These are phyloP conservation scores for Podospora appendiculata DNA, from an alignment of 495 filamentous ascomycete genomes.

Conservation along the genomic window DNA sequence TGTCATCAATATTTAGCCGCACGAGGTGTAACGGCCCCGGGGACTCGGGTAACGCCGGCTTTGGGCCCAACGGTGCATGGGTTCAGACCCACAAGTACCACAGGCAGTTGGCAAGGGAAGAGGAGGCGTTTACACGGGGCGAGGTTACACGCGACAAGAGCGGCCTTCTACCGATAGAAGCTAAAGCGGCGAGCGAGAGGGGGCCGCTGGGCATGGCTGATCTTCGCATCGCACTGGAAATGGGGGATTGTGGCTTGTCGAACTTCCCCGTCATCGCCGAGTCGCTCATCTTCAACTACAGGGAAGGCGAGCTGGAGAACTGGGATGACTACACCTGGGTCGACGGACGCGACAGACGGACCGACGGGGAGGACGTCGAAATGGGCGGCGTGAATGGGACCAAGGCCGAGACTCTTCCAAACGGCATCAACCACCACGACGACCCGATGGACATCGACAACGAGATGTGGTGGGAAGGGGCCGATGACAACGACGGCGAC, in stretches of 20 bases:
- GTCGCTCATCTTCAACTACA: conserved; percentile 61
- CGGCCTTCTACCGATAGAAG: conserved; percentile 70
- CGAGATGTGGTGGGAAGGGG: conserved; percentile 69
- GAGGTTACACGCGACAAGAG: conserved; percentile 60
- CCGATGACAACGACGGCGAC: conserved; percentile 48
- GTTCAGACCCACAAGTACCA: conserved; percentile 76
- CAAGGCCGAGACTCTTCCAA: conserved; percentile 17
- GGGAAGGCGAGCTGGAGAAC: conserved; percentile 69
- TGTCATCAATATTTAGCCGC: conserved; percentile 69
- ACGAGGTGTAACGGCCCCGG: conserved; percentile 72
- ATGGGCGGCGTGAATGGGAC: conserved; percentile 27
- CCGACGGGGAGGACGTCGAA: conserved; percentile 17
- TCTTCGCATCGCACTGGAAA: conserved; percentile 62
- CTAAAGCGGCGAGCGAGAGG: conserved; percentile 58
- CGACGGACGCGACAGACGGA: conserved; percentile 24
- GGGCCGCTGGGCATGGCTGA: conserved; percentile 70
- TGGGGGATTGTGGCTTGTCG: conserved; percentile 65
- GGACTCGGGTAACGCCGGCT: conserved; percentile 44
- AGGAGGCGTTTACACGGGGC: conserved; percentile 56
- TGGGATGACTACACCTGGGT: conserved; percentile 45
- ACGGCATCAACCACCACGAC: conserved; percentile 26
- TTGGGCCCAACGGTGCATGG: conserved; percentile 56
- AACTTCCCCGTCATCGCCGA: conserved; percentile 70
- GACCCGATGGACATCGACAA: conserved; percentile 62
- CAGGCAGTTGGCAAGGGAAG: conserved; percentile 62